Base-by-base conservation (phyloP, 768 basidiomycete genomes). In the Lactifluus rugatus region DNA sequence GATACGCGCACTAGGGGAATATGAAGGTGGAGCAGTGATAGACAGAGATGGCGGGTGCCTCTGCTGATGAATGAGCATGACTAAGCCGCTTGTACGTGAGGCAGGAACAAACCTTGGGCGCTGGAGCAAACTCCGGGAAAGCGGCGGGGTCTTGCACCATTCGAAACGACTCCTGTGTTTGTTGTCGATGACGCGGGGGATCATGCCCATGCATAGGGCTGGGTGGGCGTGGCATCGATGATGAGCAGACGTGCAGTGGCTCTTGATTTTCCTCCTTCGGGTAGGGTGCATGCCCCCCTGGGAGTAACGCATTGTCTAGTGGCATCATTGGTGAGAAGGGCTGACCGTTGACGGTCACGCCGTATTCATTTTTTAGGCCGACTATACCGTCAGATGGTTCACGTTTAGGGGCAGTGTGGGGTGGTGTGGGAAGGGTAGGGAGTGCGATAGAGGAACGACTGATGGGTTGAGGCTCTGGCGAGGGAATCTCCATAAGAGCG, bases 121-220 rank as follows among this genome's bases (percentile, higher is more conserved):
- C 19, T 2, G 58, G 11, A 19, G 37, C 28, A 53, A 50, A 60
- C 49, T 17, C 61, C 48, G 36, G 61, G 57, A 34, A 62, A 0
- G 53, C 44, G 57, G 58, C 48, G 39, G 52, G 48, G 31, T 62
- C 61, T 47, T 60, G 53, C 48, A 62, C 52, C n/a, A 60, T 0
- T 32, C 37, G 48, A 44, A 62, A 62, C 14, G 57, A 28, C 8
- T 61, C 47, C 10, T 17, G 48, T 1, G 46, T 19, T 39, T 45
- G 53, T n/a, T 34, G 42, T 32, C 51, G 57, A 26, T 53, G 60
- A 45, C 31, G 58, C 10, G 31, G 21, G 4, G n/a, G 48, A 19
- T 48, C 46, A 23, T 60, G 60, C 17, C 34, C 34, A 4, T 44
- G 51, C 6, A 31, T 17, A 28, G 50, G 46, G 8, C 52, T 28